Evolutionary conservation across 225 moss, liverwort and hornwort species (phyloP).

Genomic region (Straminergon stramineum): DNA sequence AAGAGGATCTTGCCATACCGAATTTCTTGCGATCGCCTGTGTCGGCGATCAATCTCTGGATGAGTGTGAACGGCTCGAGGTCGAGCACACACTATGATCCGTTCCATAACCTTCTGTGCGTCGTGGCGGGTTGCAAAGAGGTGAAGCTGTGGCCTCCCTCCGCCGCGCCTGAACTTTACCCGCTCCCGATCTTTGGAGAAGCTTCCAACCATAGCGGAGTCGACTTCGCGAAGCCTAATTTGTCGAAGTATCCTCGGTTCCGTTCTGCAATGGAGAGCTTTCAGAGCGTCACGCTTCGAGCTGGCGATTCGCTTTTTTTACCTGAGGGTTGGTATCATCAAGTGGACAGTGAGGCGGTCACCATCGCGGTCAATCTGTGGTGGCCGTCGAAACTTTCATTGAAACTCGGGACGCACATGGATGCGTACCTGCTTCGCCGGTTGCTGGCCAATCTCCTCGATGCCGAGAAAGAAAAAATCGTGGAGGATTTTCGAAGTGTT

Average conservation of each 20-base stretch:
- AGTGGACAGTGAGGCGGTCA: constrained; percentile 49
- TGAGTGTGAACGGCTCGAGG: constrained; percentile 82
- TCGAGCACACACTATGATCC: constrained; percentile 98
- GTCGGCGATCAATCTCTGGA: constrained; percentile 81
- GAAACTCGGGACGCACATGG: constrained; percentile 51
- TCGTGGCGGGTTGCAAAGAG: constrained; percentile 72
- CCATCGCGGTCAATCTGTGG: constrained; percentile 56
- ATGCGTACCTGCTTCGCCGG: constrained; percentile 45
- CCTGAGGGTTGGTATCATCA: constrained; percentile 95
- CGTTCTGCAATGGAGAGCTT: constrained; percentile 17
- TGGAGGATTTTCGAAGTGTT: constrained; percentile 5
- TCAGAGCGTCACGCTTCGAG: constrained; percentile 31
- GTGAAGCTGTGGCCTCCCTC: constrained; percentile 89
- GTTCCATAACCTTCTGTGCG: constrained; percentile 79
- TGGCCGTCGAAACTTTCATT: constrained; percentile 34
- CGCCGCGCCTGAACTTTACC: constrained; percentile 68
- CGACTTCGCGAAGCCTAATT: constrained; percentile 69
- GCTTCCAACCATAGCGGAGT: constrained; percentile 89
- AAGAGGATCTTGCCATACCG: constrained; percentile 40
- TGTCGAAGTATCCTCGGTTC: constrained; percentile 51
- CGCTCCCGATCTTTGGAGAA: constrained; percentile 68
- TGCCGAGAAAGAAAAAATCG: constrained; percentile 30
- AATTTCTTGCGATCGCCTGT: constrained; percentile 25
- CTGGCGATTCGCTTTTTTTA: constrained; percentile 78
- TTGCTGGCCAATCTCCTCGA: constrained; percentile 45